Evolutionary conservation across 345 rosid genomes (phyloP).

Genomic region (Eucalyptus erythrocorys): DNA sequence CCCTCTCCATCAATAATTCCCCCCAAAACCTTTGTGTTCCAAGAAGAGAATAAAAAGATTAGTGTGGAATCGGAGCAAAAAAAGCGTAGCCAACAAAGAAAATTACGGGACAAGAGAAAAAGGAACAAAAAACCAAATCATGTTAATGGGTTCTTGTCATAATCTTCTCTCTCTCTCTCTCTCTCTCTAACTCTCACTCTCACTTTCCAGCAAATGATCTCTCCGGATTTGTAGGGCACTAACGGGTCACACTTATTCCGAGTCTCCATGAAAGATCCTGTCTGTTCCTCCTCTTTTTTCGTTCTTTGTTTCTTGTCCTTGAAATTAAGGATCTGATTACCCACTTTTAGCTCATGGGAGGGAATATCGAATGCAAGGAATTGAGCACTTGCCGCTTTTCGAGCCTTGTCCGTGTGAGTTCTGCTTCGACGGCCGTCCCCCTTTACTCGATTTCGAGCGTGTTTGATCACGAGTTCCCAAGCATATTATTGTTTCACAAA

Average conservation of each 20-base stretch:
- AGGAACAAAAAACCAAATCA: not conserved
- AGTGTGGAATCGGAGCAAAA: not conserved
- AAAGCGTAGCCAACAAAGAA: not conserved
- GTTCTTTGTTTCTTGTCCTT: not conserved
- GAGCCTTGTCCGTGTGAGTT: not conserved
- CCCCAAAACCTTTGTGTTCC: not conserved
- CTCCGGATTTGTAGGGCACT: constrained; percentile 19
- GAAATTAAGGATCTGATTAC: not conserved
- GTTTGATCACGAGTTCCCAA: not conserved
- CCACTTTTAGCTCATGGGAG: not conserved
- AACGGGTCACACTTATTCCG: constrained; percentile 16
- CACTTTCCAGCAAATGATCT: not conserved
- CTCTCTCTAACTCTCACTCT: constrained; percentile 1
- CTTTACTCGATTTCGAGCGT: not conserved
- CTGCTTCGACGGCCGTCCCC: not conserved
- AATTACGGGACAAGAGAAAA: not conserved
- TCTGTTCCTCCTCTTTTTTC: constrained; percentile 24
- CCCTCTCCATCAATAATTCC: not conserved
- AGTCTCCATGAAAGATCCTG: constrained; percentile 40
- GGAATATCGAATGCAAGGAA: not conserved
- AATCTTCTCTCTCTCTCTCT: constrained; percentile 15
- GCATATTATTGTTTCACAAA: not conserved
- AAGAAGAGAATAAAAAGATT: not conserved
- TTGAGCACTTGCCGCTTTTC: constrained; percentile 2
- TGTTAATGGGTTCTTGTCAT: constrained; percentile 25